These are phyloP conservation scores for Pisolithus thermaeus DNA, from an alignment of 1,284 basidiomycete genomes.

Conservation along the genomic window DNA sequence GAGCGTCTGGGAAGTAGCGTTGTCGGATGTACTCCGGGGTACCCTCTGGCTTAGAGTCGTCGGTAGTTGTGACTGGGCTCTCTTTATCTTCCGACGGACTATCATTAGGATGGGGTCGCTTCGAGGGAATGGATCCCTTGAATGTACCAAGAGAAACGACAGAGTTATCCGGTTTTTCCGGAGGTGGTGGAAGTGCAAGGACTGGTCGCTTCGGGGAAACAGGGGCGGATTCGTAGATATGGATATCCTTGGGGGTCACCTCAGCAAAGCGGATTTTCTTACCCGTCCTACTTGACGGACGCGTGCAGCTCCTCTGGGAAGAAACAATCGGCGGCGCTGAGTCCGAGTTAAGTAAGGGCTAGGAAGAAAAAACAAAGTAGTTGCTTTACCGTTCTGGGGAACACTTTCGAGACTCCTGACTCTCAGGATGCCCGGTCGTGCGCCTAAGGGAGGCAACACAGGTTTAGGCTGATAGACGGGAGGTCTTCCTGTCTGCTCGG, in stretches of 20 bases:
- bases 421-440: too few relatives aligned
- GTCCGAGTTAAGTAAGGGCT: conserved; percentile 1
- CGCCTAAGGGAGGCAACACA: not conserved
- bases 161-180: conserved; percentile 36
- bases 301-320: conserved; percentile 26
- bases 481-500: not conserved
- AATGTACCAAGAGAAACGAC: conserved; percentile 51
- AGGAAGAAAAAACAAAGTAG: not conserved
- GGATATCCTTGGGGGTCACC: conserved; percentile 47
- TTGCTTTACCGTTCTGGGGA: conserved; percentile 12
- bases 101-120: conserved; percentile 3
- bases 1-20: conserved; percentile 76
- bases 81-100: conserved; percentile 2
- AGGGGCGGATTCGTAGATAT: conserved; percentile 68
- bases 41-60: conserved; percentile 44
- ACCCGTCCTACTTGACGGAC: conserved; percentile 36
- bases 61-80: not conserved
- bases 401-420: conserved; percentile 25
- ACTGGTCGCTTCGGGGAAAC: conserved; percentile 45
- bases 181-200: conserved; percentile 44
- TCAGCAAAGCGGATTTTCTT: conserved; percentile 52
- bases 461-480: conserved; percentile 13
- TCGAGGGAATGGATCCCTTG: conserved; percentile 23
- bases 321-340: conserved; percentile 21
- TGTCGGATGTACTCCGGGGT: conserved; percentile 78